Conservation (phyloP, 192 early-diverging fungal species). For the Neocallimastix lanati region DNA sequence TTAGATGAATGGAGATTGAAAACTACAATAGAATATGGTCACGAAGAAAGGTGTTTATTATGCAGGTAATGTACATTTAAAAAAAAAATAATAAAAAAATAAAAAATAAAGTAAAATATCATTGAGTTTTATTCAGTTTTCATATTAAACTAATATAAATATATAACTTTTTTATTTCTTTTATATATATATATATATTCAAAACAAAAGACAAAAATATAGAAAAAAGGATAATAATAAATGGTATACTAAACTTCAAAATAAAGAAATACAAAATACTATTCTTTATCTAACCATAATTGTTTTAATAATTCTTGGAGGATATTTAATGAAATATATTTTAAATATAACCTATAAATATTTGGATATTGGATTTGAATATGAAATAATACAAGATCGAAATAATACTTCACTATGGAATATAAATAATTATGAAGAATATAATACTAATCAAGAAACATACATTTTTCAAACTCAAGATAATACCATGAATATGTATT, state of each 20-base stretch:
- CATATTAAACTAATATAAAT: no score
- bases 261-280: not conserved
- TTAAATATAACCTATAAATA: not conserved
- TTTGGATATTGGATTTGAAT: not conserved
- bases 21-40: not conserved
- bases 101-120: no score
- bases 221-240: not conserved
- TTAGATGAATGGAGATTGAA: not conserved
- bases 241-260: not conserved
- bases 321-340: not conserved
- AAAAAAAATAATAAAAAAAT: no score
- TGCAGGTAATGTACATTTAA: not conserved
- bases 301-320: not conserved
- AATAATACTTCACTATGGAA: not conserved
- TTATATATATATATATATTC: no score
- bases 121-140: no score
- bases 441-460: not conserved
- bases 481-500: not conserved
- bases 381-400: not conserved
- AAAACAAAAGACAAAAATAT: not conserved
- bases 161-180: no score
- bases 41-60: not conserved
- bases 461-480: not conserved
- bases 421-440: not conserved
- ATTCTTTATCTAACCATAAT: not conserved